Base-by-base conservation (phyloP, 345 rosid species). In the Gossypium ekmanianum region DNA sequence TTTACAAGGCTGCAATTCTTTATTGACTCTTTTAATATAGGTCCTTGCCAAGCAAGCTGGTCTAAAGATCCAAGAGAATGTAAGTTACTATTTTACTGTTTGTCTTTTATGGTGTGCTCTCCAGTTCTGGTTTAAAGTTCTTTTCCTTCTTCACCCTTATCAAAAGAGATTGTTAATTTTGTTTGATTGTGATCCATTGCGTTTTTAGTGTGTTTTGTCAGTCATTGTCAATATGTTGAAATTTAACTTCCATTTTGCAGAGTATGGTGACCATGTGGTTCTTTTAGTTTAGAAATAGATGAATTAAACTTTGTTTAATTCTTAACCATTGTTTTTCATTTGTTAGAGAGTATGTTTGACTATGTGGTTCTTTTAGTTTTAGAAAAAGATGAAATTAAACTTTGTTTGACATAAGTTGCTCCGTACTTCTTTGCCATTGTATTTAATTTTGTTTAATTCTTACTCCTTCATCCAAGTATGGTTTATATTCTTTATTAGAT, bases 21-120 rank as follows among this genome's bases (percentile, higher is more conserved):
- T 61, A 47, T 48, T 74, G 69, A 48, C 47, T 18, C 16, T 74
- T 61, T 44, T 6, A 26, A 24, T 47, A 16, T 76, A 94, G 98
- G 98, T 94, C 83, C 90, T 92, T 63, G 86, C 83, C 78, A 92
- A 94, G 97, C 98, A 94, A 88, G 98, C 95, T 79, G 95, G 97
- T 78, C 87, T 92, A 75, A 84, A 87, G 87, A 91, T 94, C 72
- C 95, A 90, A 83, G 92, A 90, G 76, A 86, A 87, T 85, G 98
- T 94, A 87, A 85, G 94, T 80, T 20, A 2, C n/a, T 29, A 1
- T 77, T 55, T 3, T 72, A 17, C 41, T 11, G 24, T 11, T 16
- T 51, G 41, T 39, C 45, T 44, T 54, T 44, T 66, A 43, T 17
- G 9, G 11, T 58, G 67, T 12, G 4, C 11, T 72, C 9, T 45